Evolutionary conservation across 257 asterid genomes (phyloP).

Genomic region (Eucommia ulmoides): DNA sequence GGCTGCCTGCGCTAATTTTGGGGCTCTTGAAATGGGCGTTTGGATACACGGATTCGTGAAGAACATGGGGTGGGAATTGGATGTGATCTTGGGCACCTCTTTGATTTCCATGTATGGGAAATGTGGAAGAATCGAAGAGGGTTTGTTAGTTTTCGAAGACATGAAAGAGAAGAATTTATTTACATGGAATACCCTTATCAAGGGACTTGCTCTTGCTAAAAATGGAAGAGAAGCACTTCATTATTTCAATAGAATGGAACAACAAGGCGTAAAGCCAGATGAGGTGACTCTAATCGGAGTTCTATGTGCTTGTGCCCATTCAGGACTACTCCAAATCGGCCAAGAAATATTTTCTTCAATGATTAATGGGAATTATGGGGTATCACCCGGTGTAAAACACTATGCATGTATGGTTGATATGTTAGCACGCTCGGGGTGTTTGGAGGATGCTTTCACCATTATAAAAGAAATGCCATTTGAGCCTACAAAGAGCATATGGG

Average conservation of each 20-base stretch:
- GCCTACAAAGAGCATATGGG: conserved; percentile 52
- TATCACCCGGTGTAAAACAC: conserved; percentile 48
- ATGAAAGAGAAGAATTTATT: conserved; percentile 42
- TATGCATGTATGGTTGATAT: conserved; percentile 59
- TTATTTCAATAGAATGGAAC: conserved; percentile 48
- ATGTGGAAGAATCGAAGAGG: conserved; percentile 44
- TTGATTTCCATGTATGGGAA: conserved; percentile 59
- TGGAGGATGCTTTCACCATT: conserved; percentile 36
- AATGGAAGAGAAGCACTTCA: conserved; percentile 44
- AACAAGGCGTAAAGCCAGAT: conserved; percentile 36
- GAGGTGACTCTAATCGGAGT: conserved; percentile 43
- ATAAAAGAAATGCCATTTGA: conserved; percentile 42
- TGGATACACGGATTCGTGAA: conserved; percentile 45
- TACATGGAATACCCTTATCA: conserved; percentile 61
- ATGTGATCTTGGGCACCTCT: conserved; percentile 65
- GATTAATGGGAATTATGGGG: conserved; percentile 28
- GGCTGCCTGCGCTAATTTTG: conserved; percentile 49
- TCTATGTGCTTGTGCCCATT: conserved; percentile 53
- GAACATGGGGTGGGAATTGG: conserved; percentile 42
- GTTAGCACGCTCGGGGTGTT: conserved; percentile 30
- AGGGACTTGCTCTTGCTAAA: conserved; percentile 50
- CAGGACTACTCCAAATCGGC: conserved; percentile 34
- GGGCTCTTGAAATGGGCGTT: conserved; percentile 40
- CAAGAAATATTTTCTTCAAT: conserved; percentile 37
- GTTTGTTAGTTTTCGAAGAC: conserved; percentile 27